phyloP scores from a whole-genome alignment of 495 filamentous ascomycete genomes.

The Jackrogersella minutella region DNA sequence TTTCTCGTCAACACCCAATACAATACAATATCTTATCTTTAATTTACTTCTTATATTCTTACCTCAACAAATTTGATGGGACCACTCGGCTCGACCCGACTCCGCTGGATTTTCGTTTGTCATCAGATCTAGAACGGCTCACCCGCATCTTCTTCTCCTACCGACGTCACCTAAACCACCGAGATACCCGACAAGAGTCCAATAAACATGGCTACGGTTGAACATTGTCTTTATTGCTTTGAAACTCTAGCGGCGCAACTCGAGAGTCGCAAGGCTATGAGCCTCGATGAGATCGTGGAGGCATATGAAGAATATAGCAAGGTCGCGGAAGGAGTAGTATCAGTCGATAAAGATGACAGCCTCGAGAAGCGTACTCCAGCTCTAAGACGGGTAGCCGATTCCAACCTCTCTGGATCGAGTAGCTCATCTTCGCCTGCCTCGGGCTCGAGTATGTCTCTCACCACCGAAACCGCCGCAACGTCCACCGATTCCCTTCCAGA shows the following conservation, averaged over 20 bases:
- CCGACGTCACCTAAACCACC: background rate
- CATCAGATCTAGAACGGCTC: background rate
- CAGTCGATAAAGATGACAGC: conserved; percentile 30
- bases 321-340: conserved; percentile 35
- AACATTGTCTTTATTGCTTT: conserved; percentile 92
- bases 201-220: conserved; percentile 75
- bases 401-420: conserved; percentile 41
- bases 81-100: background rate
- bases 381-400: conserved; percentile 47
- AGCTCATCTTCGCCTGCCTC: conserved; percentile 44
- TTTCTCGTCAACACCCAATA: background rate
- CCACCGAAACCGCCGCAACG: conserved; percentile 41
- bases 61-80: background rate
- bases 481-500: conserved; percentile 38
- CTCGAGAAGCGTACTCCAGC: conserved; percentile 51
- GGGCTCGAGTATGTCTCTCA: conserved; percentile 45
- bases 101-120: background rate
- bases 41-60: background rate
- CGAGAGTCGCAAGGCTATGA: conserved; percentile 53
- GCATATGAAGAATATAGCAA: conserved; percentile 69
- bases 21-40: background rate
- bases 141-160: background rate
- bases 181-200: background rate
- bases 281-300: conserved; percentile 71
- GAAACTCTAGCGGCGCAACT: conserved; percentile 72